Evolutionary conservation across 768 basidiomycete genomes (phyloP).

Genomic region (Tricholoma matsutake): DNA sequence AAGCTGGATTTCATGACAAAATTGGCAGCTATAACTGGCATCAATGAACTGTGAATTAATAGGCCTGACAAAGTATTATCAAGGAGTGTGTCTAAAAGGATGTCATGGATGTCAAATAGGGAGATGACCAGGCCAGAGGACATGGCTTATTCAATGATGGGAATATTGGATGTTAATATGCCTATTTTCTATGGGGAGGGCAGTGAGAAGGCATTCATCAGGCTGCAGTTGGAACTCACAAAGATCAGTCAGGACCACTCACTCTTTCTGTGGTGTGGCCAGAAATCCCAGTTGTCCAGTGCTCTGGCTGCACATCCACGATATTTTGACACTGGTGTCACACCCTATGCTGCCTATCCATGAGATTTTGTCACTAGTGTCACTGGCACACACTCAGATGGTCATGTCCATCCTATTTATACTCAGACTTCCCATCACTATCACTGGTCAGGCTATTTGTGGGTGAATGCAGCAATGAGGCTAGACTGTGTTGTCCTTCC

Average conservation of each 20-base stretch:
- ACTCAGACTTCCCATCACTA: too few species aligned
- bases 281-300: too few species aligned
- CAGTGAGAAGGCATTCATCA: not conserved
- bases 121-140: slow-evolving; percentile 1
- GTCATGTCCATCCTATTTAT: too few species aligned
- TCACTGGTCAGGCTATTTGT: too few species aligned
- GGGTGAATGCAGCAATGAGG: too few species aligned
- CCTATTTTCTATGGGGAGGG: slow-evolving; percentile 3
- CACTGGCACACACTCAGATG: too few species aligned
- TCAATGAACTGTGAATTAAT: not conserved
- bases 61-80: not conserved
- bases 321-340: too few species aligned
- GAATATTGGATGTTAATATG: slow-evolving; percentile 1
- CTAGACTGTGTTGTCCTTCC: too few species aligned
- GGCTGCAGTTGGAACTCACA: slow-evolving; percentile 1
- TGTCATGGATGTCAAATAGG: slow-evolving; percentile 1
- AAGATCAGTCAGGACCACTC: not conserved
- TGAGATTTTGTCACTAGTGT: too few species aligned
- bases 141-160: slow-evolving; percentile 2
- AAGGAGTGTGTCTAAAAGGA: not conserved
- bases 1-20: not conserved
- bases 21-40: not conserved
- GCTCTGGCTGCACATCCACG: too few species aligned
- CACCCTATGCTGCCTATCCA: too few species aligned
- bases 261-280: not conserved